Base-by-base conservation (phyloP, 108 stramenopile species). In the Phaeodactylum tricornutum region DNA sequence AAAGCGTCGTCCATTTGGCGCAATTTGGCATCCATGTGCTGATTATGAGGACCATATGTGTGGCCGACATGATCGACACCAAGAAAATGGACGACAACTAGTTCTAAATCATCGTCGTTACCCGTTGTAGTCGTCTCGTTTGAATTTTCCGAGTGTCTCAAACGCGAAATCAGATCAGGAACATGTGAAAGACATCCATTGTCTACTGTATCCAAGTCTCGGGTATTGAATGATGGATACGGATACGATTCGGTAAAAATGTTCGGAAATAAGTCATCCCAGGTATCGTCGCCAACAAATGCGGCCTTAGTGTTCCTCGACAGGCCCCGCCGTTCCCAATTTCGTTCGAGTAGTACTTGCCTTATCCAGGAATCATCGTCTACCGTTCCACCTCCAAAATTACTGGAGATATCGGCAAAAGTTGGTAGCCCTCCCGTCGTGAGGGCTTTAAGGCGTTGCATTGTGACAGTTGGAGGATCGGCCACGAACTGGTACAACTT, bases 51-150 rank as follows among this genome's bases (percentile, higher is more conserved):
- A 1, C 94, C 93, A 57, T 89, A 93, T 6, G 95, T 93, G 44
- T 98, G 97, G 4, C 97, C 97, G 15, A 96, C 93, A 53, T 96
- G 95, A 67, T 98, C 95, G 16, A 96, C 97, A 25, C 95, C 93
- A 19, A 96, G 69, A 64, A 96, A 94, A 67, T 96, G 95, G 0
- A 83, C 75, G 6, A 95, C 71, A 16, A 90, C 46, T 2, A 92
- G 44, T 35, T 83, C 73, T 53, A 84, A 79, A 11, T 61, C 61
- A 23, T 72, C 57, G 4, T 61, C 17, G 26, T 48, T 29, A 26
- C 9, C 37, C 34, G 35, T 26, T 17, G 22, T 41, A 27, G 32
- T 14, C n/a, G n/a, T n/a, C 22, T 35, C 25, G 20, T 41, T 11
- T 3, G 14, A 19, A 19, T 35, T 31, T 6, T 6, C 20, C 45